phyloP scores from a whole-genome alignment of 352 stramenopile species.

The Phytophthora vignae region DNA sequence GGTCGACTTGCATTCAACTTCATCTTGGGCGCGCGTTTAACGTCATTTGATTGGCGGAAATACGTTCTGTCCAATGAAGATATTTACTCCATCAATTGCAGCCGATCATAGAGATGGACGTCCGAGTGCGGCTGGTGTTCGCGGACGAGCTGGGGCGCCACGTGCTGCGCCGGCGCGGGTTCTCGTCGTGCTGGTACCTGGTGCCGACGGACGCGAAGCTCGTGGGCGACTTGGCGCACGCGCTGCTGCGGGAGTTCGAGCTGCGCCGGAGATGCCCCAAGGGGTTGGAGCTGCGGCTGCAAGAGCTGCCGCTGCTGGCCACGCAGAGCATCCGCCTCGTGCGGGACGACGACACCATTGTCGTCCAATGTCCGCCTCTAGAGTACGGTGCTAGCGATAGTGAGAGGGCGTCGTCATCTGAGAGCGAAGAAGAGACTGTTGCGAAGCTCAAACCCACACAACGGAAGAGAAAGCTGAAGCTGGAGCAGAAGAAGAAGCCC shows the following conservation, averaged over 20 bases:
- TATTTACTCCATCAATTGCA: neutral
- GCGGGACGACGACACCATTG: constrained; percentile 69
- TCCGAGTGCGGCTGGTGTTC: constrained; percentile 59
- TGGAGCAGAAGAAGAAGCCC: constrained; percentile 11
- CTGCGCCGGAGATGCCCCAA: constrained; percentile 50
- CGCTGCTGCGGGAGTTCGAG: constrained; percentile 66
- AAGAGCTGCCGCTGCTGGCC: constrained; percentile 66
- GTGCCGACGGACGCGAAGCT: constrained; percentile 51
- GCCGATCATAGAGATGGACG: constrained; percentile 12
- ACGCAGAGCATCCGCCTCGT: constrained; percentile 67
- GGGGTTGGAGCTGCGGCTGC: constrained; percentile 64
- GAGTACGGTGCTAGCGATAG: neutral
- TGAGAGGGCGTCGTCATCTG: constrained; percentile 10
- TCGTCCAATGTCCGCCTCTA: constrained; percentile 48
- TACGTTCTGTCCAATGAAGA: neutral
- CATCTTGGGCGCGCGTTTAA: neutral
- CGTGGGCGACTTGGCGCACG: constrained; percentile 70
- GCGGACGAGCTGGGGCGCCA: constrained; percentile 55
- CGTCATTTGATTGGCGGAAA: constrained; percentile 7
- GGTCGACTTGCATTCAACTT: neutral
- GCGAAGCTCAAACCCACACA: neutral
- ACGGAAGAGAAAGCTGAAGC: constrained; percentile 22
- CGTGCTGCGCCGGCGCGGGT: constrained; percentile 55
- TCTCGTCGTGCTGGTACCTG: constrained; percentile 75
- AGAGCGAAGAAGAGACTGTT: constrained; percentile 12